Evolutionary conservation across 2,329 filamentous ascomycete species (phyloP), one percentile per base, ranked within the genome.

Genomic region (Alternaria burnsii): DNA sequence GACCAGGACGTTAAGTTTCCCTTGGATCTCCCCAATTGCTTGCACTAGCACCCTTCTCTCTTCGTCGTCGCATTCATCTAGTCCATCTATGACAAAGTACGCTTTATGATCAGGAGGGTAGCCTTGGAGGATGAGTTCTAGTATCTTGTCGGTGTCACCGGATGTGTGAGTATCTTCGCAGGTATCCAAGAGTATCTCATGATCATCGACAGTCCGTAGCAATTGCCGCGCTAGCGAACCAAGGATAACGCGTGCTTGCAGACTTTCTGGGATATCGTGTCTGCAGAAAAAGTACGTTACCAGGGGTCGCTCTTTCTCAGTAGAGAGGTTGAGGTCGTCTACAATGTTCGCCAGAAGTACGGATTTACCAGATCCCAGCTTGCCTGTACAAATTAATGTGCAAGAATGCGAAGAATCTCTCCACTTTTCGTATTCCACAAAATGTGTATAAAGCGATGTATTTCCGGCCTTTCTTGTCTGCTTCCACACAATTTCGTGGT

Each of bases 341-440:
- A 83, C 72, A 0, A 84, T 75, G 52, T 82, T 84, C 2, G 82
- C 81, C 4, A 83, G 47, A 8, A 80, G 51, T 1, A 84, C 80
- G 0, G 82, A 82, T 57, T 84, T 84, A 0, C 82, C 82, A 0
- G 77, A 79, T 1, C 82, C 82, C 1, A 84, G 68, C 44, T 80
- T 82, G 5, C 81, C 81, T 10, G 53, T 73, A 30, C 69, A 78
- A 0, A 82, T 1, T 0, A 84, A 58, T 0, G 79, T 79, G 40
- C 52, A 63, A 30, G 75, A 65, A 24, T 55, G 20, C 18, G 52
- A 24, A 26, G 41, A n/a, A 10, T 54, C 41, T 65, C 64, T 79
- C 77, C 75, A 79, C 6, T 67, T 43, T 41, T 62, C 42, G 50
- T 79, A 79, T 42, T 70, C 61, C 7, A 40, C 9, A 9, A 2